These are phyloP conservation scores for Craterostigma plantagineum DNA, from an alignment of 257 asterid species.

Conservation along the genomic window DNA sequence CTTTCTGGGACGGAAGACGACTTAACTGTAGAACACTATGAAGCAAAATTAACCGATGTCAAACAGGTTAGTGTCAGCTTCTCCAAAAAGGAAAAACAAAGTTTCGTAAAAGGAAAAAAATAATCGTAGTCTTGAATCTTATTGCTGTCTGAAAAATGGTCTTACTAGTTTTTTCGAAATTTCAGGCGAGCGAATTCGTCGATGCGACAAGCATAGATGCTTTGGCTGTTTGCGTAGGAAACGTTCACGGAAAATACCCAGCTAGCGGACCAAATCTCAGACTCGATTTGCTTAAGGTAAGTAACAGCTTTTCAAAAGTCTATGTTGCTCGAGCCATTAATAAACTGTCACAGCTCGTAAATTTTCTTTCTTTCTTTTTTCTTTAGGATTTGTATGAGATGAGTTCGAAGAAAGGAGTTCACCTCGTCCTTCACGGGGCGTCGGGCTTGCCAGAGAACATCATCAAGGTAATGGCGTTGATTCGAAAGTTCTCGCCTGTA, in stretches of 20 bases:
- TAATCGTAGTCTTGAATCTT: constrained; percentile 3
- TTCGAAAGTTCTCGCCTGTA: no score
- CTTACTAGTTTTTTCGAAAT: constrained; percentile 7
- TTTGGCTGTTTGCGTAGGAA: constrained; percentile 94
- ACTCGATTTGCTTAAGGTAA: constrained; percentile 87
- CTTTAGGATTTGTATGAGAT: constrained; percentile 57
- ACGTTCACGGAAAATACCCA: constrained; percentile 92
- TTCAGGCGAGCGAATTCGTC: constrained; percentile 87
- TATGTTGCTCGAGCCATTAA: background rate
- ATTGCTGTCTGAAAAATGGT: background rate
- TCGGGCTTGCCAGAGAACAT: constrained; percentile 74
- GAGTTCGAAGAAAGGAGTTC: constrained; percentile 54
- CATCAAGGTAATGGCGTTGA: constrained; percentile 52
- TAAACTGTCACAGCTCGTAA: background rate
- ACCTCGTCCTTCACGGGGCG: constrained; percentile 92
- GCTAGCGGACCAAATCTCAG: constrained; percentile 72
- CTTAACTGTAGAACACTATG: constrained; percentile 77
- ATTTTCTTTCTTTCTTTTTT: constrained; percentile 1
- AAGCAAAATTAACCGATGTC: constrained; percentile 76
- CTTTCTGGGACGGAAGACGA: constrained; percentile 95
- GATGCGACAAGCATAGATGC: constrained; percentile 78
- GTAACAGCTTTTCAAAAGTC: background rate
- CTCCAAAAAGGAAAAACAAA: background rate
- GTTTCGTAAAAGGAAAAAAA: no score
- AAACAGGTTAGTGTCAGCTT: constrained; percentile 35